These are phyloP conservation scores for Aspergillus oerlinghausenensis DNA, from an alignment of 2,329 filamentous ascomycete species.

Conservation along the genomic window DNA sequence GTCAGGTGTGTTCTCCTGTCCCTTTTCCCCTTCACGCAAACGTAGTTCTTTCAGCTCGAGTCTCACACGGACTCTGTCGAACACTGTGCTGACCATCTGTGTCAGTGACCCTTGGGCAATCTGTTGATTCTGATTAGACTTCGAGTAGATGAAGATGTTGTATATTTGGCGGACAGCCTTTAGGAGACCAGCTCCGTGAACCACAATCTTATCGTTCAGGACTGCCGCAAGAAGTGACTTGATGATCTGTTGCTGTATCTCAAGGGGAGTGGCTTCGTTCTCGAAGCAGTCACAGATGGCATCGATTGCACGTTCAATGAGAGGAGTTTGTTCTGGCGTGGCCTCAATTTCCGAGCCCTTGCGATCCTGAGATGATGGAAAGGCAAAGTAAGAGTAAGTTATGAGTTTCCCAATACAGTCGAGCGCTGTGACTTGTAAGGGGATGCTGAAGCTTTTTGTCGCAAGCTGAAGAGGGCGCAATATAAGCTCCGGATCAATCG, in stretches of 20 bases:
- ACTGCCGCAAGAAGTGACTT: constrained; percentile 94
- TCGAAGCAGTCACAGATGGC: constrained; percentile 99
- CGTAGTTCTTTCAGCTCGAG: constrained; percentile 83
- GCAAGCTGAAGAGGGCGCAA: constrained; percentile 89
- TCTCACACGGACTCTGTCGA: constrained; percentile 84
- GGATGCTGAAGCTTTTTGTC: constrained; percentile 77
- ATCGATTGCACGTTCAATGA: constrained; percentile 97
- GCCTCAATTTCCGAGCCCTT: constrained; percentile 20
- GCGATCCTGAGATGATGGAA: constrained; percentile 47
- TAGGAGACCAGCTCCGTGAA: constrained; percentile 89
- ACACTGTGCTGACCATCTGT: constrained; percentile 98
- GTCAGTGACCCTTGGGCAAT: constrained; percentile 94
- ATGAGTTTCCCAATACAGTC: constrained; percentile 99
- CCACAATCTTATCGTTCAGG: constrained; percentile 96
- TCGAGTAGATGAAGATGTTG: constrained; percentile 95
- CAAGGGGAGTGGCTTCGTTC: constrained; percentile 84
- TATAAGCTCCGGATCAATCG: constrained; percentile 84
- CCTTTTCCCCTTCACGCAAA: constrained; percentile 40
- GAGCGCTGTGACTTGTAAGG: constrained; percentile 81
- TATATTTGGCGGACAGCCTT: constrained; percentile 98
- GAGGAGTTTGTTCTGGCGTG: constrained; percentile 52
- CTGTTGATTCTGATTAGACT: constrained; percentile 90
- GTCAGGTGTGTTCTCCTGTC: constrained; percentile 30
- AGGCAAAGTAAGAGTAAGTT: constrained; percentile 96
- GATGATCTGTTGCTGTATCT: constrained; percentile 96